Base-by-base conservation (phyloP, 768 basidiomycete genomes). In the Mycena vitilis region DNA sequence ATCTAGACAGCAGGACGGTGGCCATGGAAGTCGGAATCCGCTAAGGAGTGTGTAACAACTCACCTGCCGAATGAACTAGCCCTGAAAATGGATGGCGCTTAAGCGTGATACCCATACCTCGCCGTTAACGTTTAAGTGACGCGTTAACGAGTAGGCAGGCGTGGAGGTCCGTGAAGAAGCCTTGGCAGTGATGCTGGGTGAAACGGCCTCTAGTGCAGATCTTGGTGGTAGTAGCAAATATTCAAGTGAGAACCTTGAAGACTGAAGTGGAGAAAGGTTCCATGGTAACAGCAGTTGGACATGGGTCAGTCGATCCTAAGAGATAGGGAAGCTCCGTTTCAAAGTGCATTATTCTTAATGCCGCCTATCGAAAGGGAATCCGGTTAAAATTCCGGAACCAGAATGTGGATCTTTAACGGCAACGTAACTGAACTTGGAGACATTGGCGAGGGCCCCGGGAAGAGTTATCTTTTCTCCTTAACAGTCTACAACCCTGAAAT, bases 41-140 rank as follows among this genome's bases (percentile, higher is more conserved):
- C 89, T 90, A 90, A 90, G 89, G 89, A 90, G 88, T 91, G 89
- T 91, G 89, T 90, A 90, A 90, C 89, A 90, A 91, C 89, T 91
- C 89, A 91, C 89, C 90, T 91, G 90, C 90, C 88, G 89, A 92
- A 92, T 89, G 87, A 91, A 91, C 90, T 91, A 90, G 90, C 90
- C 90, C 89, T 91, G 88, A 91, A 91, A 91, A 91, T 91, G 89
- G 91, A 91, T 91, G 90, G 91, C 89, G 89, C 90, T 92, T 86
- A 90, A 91, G 89, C 86, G 87, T 90, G 86, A 86, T 88, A 90
- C 91, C 91, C 88, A 91, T 88, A 91, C 90, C 88, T 89, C 88
- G 83, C 90, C 88, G 86, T 89, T 85, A 85, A 87, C 82, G 87
- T 88, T 87, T 79, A 82, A 87, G 85, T 87, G 87, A 91, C 77